Evolutionary conservation across 2,329 filamentous ascomycete species (phyloP), one percentile per base, ranked within the genome.

Genomic region (Paracamarosporium sp.): DNA sequence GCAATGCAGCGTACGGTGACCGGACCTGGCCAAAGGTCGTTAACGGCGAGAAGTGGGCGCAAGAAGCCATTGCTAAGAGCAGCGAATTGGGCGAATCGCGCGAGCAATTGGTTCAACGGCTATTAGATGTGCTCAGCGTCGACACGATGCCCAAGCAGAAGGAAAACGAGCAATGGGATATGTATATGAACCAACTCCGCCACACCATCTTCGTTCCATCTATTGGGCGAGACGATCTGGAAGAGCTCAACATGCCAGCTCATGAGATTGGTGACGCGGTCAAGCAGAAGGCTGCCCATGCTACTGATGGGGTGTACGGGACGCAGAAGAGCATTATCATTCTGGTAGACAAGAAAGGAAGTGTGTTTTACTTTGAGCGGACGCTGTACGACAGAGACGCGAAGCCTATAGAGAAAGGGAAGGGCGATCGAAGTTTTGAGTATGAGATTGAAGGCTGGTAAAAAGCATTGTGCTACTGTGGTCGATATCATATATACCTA

Each of bases 251-350:
- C 45, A 76, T 76, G 73, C 73, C 73, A 2, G 62, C 68, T 2
- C 71, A 76, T 50, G 70, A 73, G 35, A 70, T 77, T 8, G 79
- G 80, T 20, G 72, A 77, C 52, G 65, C 80, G n/a, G 79, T 79
- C 27, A 73, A 75, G 58, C 66, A 69, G 7, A 73, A 68, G 46
- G 73, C 69, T 5, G 57, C 59, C 48, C 69, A 67, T 62, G 75
- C 63, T 76, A 82, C 68, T 61, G 79, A 76, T 55, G 84, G 83
- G 0, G 74, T 82, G 7, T 90, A 90, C 68, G 87, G 87, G 0
- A 90, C 87, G 2, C 85, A 88, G 68, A 87, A 86, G 72, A 86
- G 89, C 69, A 87, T 85, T 1, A 76, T 89, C 7, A 77, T 89
- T 2, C 72, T 90, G 13, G 85, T 88, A 20, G 78, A 82, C 64